Evolutionary conservation across 2,329 filamentous ascomycete species (phyloP).

Genomic region (Claviceps quebecensis): DNA sequence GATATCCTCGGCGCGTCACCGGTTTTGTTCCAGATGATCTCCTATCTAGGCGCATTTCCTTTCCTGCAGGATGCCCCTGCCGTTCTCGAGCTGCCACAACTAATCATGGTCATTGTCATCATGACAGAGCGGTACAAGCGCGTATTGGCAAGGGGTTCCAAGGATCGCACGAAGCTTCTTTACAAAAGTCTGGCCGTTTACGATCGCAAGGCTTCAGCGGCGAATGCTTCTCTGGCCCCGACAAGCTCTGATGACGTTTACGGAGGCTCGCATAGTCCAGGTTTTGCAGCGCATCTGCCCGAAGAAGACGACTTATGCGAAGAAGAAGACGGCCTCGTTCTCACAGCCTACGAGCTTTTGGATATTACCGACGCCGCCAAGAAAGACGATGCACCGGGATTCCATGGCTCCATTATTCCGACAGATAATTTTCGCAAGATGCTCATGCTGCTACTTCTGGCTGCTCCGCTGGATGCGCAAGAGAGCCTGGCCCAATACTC

Average conservation of each 20-base stretch:
- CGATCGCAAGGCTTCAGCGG: slow-evolving; percentile 40
- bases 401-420: slow-evolving; percentile 55
- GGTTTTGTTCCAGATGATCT: slow-evolving; percentile 57
- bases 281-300: slow-evolving; percentile 33
- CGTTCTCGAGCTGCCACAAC: slow-evolving; percentile 53
- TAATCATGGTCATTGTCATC: slow-evolving; percentile 60
- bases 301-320: slow-evolving; percentile 31
- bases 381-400: slow-evolving; percentile 33
- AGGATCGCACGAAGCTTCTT: slow-evolving; percentile 47
- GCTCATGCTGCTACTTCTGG: slow-evolving; percentile 54
- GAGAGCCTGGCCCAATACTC: slow-evolving; percentile 51
- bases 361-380: slow-evolving; percentile 49
- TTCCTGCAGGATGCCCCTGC: slow-evolving; percentile 57
- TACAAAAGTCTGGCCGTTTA: slow-evolving; percentile 61
- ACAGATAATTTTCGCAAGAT: slow-evolving; percentile 59
- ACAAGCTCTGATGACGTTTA: neutral
- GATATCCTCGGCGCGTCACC: slow-evolving; percentile 53
- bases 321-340: slow-evolving; percentile 46
- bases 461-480: slow-evolving; percentile 49
- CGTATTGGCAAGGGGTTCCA: slow-evolving; percentile 43
- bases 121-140: slow-evolving; percentile 56
- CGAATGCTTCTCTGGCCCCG: slow-evolving; percentile 4
- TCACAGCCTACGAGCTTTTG: slow-evolving; percentile 55
- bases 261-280: slow-evolving; percentile 13
- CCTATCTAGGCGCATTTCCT: slow-evolving; percentile 59